phyloP scores from a whole-genome alignment of 352 stramenopile species.

The Thraustochytrium striatum region DNA sequence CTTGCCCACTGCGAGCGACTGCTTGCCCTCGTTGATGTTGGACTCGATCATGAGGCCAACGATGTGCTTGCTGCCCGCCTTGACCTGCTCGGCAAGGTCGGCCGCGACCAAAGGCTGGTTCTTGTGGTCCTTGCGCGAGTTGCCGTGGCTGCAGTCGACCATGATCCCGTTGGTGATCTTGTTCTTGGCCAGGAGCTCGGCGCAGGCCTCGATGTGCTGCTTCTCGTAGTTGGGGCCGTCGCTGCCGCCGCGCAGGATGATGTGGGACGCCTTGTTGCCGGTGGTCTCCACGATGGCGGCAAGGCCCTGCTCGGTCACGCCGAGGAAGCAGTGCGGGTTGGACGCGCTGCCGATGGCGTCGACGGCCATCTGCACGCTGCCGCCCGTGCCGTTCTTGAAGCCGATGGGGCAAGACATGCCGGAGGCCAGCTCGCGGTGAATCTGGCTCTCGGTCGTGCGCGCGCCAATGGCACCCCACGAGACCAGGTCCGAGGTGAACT shows the following conservation, averaged over 20 bases:
- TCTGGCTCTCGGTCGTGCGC: conserved; percentile 72
- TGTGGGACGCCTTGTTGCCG: conserved; percentile 74
- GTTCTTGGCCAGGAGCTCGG: conserved; percentile 64
- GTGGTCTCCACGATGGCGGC: conserved; percentile 74
- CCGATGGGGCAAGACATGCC: conserved; percentile 72
- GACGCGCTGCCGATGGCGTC: conserved; percentile 67
- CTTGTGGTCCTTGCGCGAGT: conserved; percentile 71
- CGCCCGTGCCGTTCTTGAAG: conserved; percentile 76
- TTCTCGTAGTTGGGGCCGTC: conserved; percentile 73
- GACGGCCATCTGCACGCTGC: conserved; percentile 69
- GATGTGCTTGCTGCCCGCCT: conserved; percentile 64
- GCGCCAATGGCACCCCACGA: conserved; percentile 74
- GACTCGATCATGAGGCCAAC: conserved; percentile 80
- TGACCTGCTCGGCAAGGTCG: conserved; percentile 64
- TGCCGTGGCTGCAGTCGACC: conserved; percentile 79
- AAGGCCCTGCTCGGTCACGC: conserved; percentile 71
- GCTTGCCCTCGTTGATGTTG: conserved; percentile 75
- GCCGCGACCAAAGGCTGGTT: conserved; percentile 73
- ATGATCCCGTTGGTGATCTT: conserved; percentile 71
- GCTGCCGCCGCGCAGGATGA: conserved; percentile 71
- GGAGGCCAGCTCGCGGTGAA: conserved; percentile 72
- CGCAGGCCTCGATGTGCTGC: conserved; percentile 65
- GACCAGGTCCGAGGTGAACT: conserved; percentile 71
- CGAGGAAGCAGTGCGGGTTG: conserved; percentile 71
- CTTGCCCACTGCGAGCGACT: conserved; percentile 66